Evolutionary conservation across 1,284 basidiomycete species (phyloP), one percentile per base, ranked within the genome.

Genomic region (Grifola frondosa): DNA sequence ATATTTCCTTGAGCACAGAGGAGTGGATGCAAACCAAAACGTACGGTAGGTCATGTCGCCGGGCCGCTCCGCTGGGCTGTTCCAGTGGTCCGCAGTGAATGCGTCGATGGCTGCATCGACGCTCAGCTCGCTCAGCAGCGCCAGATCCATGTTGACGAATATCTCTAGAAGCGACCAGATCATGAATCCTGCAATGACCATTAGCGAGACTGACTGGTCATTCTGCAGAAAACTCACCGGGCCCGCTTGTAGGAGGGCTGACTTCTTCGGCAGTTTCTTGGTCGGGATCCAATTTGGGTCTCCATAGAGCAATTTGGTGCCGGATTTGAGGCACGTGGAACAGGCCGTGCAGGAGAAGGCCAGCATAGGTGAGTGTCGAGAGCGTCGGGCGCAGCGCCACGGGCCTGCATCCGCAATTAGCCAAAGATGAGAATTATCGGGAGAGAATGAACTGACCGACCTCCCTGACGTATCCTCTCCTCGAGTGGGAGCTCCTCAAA

Each of bases 321-420:
- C 82, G 71, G 22, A 87, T 73, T 70, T 88, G 84, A 1, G 83
- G 84, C 5, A 88, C 70, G 49, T 75, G 76, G 56, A 76, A 85
- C 4, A 88, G 53, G 0, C 74, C 78, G 55, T 88, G 84, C 4
- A 86, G 53, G 21, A 84, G 71, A 50, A 84, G 63, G 2, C 78
- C 75, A 17, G 81, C 80, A 49, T 86, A 81, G 3, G 73, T 70
- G 33, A 75, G 61, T 1, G 67, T 64, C 2, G 77, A 61, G 12
- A 62, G 54, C n/a, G 76, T 75, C 1, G 81, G 74, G 17, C 84
- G 80, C 15, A 88, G 53, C 4, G 81, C 80, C 16, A 86, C 72
- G 13, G 84, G 85, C 19, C 84, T 87, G 46, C 16, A 37, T 19
- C 31, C 7, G 24, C 31, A 16, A 11, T 35, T 25, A 43, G 41